Base-by-base conservation (phyloP, 2,329 filamentous ascomycete species). In the Graphilbum fragrans region DNA sequence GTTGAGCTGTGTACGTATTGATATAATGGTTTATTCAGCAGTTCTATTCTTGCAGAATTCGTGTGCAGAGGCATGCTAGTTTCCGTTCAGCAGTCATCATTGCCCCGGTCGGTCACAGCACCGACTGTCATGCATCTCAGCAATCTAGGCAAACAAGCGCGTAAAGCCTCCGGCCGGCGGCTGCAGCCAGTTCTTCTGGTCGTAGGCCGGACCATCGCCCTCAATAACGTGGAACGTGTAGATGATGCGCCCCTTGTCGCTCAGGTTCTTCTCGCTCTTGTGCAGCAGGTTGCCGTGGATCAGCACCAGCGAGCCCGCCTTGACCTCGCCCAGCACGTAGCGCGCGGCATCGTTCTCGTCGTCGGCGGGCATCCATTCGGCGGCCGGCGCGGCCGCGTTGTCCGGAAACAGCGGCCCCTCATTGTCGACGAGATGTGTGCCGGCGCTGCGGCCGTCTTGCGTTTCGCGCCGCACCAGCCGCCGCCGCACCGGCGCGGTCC, bases 191-290 rank as follows among this genome's bases (percentile, higher is more conserved):
- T 98, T 98, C 61, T 72, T 71, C 62, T 73, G 72, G 61, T 96
- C 92, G 59, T 96, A 98, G 41, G 65, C 67, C 35, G 78, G 67
- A 1, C 61, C 71, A 18, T 82, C 74, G 0, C 43, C 56, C 63
- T 96, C 92, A 54, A 96, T 96, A 44, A 94, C 76, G 65, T 98
- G 92, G 59, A 96, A 98, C 0, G 92, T 96, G 62, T 96, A 98
- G 41, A 95, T 94, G 57, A 92, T 93, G 50, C 90, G 72, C 19
- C 88, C 87, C 67, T 86, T 90, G 49, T 72, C 63, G 58, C 88
- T 94, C 42, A 75, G 72, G 58, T 98, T 98, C 69, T 74, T 85
- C 73, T 94, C 87, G 58, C 88, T 95, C 75, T 94, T 94, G 63
- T 98, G 92, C 64, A 96, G 58, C 52, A 95, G 64, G 60, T 96